Conservation (phyloP, 177 flowering plant genomes). For the Vitis hybrid region DNA sequence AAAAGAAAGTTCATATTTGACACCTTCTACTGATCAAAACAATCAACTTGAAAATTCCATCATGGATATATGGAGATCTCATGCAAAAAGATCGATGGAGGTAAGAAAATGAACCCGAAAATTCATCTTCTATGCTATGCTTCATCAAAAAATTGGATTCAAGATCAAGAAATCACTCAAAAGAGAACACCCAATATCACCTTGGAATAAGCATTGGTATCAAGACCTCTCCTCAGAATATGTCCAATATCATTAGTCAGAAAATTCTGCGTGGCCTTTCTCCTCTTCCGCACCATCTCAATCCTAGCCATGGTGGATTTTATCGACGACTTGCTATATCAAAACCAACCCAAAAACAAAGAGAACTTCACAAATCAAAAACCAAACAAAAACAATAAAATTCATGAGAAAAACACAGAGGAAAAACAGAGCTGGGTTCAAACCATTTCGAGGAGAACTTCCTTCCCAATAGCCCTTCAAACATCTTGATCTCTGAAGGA, state of each 20-base stretch:
- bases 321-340: slow-evolving; percentile 40
- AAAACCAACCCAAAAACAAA: slow-evolving; percentile 7
- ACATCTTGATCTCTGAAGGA: slow-evolving; percentile 19
- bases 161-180: background rate
- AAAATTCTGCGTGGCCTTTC: slow-evolving; percentile 42
- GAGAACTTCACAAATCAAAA: background rate
- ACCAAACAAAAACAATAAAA: background rate
- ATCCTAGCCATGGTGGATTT: slow-evolving; percentile 43
- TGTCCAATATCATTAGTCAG: slow-evolving; percentile 59
- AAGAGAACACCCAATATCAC: slow-evolving; percentile 21
- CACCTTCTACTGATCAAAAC: too few species aligned
- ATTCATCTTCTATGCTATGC: too few species aligned
- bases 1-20: too few species aligned
- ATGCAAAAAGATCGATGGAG: too few species aligned
- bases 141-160: background rate
- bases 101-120: too few species aligned
- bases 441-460: slow-evolving; percentile 31
- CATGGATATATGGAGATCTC: too few species aligned
- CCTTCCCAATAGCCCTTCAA: slow-evolving; percentile 20
- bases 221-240: slow-evolving; percentile 44
- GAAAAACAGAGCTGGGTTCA: background rate
- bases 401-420: too few species aligned
- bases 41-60: too few species aligned
- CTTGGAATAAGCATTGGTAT: slow-evolving; percentile 57
- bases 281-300: slow-evolving; percentile 50